A percentile compares a stretch with the other conserved stretches of the same genome.
phyloP scores from a whole-genome alignment of 2,329 filamentous ascomycete species.

The Eurotiales sp. region DNA sequence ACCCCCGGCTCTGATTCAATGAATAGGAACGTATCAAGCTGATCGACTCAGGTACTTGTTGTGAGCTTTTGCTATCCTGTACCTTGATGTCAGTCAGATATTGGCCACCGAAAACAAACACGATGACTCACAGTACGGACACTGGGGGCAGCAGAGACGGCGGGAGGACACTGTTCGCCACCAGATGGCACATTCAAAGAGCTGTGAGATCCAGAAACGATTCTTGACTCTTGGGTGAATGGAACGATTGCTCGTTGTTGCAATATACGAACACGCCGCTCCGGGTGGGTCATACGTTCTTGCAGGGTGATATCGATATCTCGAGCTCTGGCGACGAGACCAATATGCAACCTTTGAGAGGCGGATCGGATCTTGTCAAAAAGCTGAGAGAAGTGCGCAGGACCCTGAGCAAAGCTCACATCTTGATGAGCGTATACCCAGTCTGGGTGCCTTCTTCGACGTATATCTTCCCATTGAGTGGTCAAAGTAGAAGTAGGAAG shows the following conservation, averaged over 20 bases:
- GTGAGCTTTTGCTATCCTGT: background rate
- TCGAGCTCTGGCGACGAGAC: conserved; percentile 2
- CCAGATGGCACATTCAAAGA: background rate
- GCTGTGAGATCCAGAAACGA: background rate
- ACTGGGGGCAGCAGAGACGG: background rate
- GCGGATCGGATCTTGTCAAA: conserved; percentile 13
- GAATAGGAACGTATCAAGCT: conserved; percentile 11
- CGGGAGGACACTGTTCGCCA: background rate
- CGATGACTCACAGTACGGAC: background rate
- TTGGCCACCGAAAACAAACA: too few relatives aligned
- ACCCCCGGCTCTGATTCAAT: background rate
- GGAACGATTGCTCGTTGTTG: background rate
- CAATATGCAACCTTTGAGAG: background rate
- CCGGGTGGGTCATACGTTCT: background rate
- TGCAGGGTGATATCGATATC: background rate
- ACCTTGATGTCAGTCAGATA: too few relatives aligned
- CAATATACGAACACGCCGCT: background rate
- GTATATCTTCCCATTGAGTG: conserved; percentile 25
- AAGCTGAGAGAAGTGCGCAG: conserved; percentile 18
- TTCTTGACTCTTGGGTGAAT: too few relatives aligned
- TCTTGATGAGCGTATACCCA: conserved; percentile 23
- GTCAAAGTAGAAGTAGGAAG: conserved; percentile 15
- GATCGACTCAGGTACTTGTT: background rate
- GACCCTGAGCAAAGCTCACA: conserved; percentile 17
- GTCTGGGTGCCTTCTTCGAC: conserved; percentile 10